Conservation (phyloP, 257 asterid genomes). For the Solanum peruvianum region DNA sequence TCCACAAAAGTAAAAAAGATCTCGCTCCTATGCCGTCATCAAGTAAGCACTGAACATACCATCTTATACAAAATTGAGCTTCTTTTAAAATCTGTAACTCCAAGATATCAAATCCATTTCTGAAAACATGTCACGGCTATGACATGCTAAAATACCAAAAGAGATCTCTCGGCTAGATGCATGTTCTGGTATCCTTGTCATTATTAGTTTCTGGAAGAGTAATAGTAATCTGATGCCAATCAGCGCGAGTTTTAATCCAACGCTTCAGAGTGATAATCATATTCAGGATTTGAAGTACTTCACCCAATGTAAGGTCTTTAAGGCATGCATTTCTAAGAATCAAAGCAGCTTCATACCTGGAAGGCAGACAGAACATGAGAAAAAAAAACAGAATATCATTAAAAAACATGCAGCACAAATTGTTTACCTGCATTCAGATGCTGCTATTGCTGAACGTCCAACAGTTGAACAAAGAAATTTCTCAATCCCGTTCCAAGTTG, state of each 20-base stretch:
- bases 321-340: conserved; percentile 35
- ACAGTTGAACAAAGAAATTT: conserved; percentile 25
- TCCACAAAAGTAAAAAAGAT: not conserved
- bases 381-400: not conserved
- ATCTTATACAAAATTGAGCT: not conserved
- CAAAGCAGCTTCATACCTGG: conserved; percentile 48
- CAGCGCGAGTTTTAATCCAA: conserved; percentile 24
- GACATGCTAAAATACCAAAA: not conserved
- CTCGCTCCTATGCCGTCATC: not conserved
- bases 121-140: not conserved
- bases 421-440: conserved; percentile 43
- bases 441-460: conserved; percentile 26
- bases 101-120: not conserved
- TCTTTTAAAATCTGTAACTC: not conserved
- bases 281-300: conserved; percentile 35
- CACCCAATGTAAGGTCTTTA: conserved; percentile 32
- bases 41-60: not conserved
- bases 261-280: conserved; percentile 21
- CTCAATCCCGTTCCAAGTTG: conserved; percentile 28
- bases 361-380: not conserved
- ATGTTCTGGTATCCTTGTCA: not conserved
- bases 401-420: not conserved
- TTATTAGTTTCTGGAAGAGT: conserved; percentile 11
- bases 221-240: conserved; percentile 36
- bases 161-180: not conserved